Evolutionary conservation across 2,329 filamentous ascomycete species (phyloP), one percentile per base, ranked within the genome.

Genomic region (Aspergillus cejpii): DNA sequence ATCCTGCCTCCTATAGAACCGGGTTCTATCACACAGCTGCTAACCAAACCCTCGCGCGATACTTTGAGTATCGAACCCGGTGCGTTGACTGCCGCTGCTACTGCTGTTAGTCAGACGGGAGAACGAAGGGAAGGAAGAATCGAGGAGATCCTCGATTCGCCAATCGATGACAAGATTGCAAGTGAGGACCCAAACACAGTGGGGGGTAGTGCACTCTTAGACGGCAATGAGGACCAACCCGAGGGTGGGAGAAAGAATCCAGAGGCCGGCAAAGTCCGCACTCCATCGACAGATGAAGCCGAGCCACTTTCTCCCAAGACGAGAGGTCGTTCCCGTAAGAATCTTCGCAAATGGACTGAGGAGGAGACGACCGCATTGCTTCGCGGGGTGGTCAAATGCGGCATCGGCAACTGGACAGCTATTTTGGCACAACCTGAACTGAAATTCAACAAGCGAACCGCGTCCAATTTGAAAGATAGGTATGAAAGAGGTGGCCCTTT

Each of bases 371-470:
- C 68, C 21, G 70, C 76, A 50, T 60, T 84, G 20, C 65, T 83
- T 10, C 67, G 73, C 45, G 80, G 80, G 0, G 80, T 82, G 6
- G 71, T 75, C 28, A 75, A 72, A 49, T 81, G 78, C 54, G 80
- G 80, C 1, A 77, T 82, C 48, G 80, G 80, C 2, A 80, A 74
- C 50, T 84, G 80, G 80, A 83, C 79, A 44, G 75, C 74, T 51
- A 83, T 84, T 14, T 59, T 82, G 20, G 68, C 76, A 2, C 75
- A 77, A 51, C 61, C 74, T 12, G 76, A 80, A 26, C 76, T 78
- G 46, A 66, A 65, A 2, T 83, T 84, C 56, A 71, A 78, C 48
- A 69, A 73, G 8, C 70, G 80, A 21, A 80, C 74, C n/a, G 74
- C 79, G 7, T 73, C 80, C 19, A 80, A 83, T 53, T 60, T 84